Percentiles rank a stretch among this genome's conserved stretches.
phyloP scores from a whole-genome alignment of 2,329 filamentous ascomycete species.

The Endothia cerciana region DNA sequence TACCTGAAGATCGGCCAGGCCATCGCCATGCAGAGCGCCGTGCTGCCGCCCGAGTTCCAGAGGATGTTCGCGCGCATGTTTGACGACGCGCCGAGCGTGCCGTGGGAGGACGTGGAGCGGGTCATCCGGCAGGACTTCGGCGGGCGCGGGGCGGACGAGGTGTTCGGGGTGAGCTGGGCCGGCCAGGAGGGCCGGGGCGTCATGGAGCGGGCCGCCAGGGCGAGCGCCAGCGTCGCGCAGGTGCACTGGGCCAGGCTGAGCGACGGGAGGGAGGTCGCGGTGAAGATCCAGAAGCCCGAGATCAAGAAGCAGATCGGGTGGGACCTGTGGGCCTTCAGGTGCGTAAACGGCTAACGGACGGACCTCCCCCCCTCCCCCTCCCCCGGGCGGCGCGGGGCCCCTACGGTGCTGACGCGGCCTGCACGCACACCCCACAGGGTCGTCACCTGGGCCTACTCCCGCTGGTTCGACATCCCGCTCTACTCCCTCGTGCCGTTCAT shows the following conservation, averaged over 20 bases:
- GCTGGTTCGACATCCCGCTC: constrained; percentile 89
- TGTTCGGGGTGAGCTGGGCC: constrained; percentile 86
- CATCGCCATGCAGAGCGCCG: constrained; percentile 95
- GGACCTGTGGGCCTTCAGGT: constrained; percentile 96
- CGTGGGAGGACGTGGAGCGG: constrained; percentile 79
- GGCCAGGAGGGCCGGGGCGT: constrained; percentile 69
- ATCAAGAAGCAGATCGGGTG: constrained; percentile 88
- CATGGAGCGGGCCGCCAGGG: constrained; percentile 64
- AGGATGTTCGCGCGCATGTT: constrained; percentile 97
- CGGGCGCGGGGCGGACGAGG: constrained; percentile 80
- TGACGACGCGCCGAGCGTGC: constrained; percentile 91
- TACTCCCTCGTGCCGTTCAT: constrained; percentile 92
- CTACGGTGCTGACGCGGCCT: neutral
- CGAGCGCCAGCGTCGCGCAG: constrained; percentile 91
- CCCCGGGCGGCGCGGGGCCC: too few relatives aligned
- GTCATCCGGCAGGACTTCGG: constrained; percentile 90
- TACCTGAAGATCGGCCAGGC: constrained; percentile 99
- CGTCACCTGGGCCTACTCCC: constrained; percentile 80
- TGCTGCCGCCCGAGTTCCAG: constrained; percentile 92
- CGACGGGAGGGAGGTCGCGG: constrained; percentile 88
- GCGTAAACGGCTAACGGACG: too few relatives aligned
- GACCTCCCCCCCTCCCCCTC: neutral
- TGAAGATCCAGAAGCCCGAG: constrained; percentile 96
- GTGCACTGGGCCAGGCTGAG: constrained; percentile 90
- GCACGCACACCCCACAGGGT: constrained; percentile 55